phyloP scores from a whole-genome alignment of 108 stramenopile species.

The Discostella pseudostelligera region DNA sequence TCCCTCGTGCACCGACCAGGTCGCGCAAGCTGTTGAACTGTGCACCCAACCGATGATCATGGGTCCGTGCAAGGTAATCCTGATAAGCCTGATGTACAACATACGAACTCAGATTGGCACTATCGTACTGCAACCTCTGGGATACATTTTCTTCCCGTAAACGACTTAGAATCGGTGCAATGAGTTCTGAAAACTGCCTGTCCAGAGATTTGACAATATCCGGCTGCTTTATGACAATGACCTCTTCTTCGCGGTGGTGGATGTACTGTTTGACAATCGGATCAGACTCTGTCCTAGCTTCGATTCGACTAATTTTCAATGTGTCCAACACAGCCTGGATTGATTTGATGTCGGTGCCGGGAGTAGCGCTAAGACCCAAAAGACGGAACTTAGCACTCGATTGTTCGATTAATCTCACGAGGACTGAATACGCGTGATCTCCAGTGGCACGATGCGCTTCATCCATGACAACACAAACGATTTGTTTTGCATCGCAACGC shows the following conservation, averaged over 20 bases:
- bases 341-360: constrained; percentile 85
- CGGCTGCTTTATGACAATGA: constrained; percentile 57
- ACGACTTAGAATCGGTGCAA: constrained; percentile 50
- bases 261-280: constrained; percentile 73
- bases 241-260: constrained; percentile 71
- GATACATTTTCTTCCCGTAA: constrained; percentile 48
- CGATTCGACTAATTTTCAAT: constrained; percentile 67
- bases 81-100: constrained; percentile 42
- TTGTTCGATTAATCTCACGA: constrained; percentile 52
- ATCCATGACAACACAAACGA: constrained; percentile 94
- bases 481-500: constrained; percentile 45
- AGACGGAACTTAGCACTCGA: constrained; percentile 70
- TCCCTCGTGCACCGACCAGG: constrained; percentile 46
- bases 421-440: constrained; percentile 80
- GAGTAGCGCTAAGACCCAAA: constrained; percentile 94
- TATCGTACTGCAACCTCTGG: constrained; percentile 20
- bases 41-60: constrained; percentile 41
- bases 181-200: constrained; percentile 48
- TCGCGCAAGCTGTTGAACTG: constrained; percentile 51
- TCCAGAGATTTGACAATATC: constrained; percentile 49
- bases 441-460: constrained; percentile 96
- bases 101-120: constrained; percentile 51
- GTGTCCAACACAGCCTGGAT: constrained; percentile 79
- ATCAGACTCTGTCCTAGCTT: constrained; percentile 85
- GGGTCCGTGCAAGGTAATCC: constrained; percentile 37